Base-by-base conservation (phyloP, 768 basidiomycete species). In the Tulasnella sp. region DNA sequence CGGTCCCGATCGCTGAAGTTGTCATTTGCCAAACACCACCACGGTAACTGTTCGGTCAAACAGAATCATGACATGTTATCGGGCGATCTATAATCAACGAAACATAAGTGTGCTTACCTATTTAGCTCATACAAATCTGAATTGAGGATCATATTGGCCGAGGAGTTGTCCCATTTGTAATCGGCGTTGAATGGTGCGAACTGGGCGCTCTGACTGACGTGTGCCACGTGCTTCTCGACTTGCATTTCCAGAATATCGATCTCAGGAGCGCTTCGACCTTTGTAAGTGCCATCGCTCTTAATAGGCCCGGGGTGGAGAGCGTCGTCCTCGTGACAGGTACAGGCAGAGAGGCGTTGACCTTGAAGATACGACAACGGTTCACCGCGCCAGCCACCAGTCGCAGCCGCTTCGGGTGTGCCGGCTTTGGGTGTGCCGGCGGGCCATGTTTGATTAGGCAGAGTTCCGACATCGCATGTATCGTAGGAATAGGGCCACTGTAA, bases 381-480 rank as follows among this genome's bases (percentile, higher is more conserved):
- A 69, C 82, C 83, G 22, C 39, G 26, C 36, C 35, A 36, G 39
- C 63, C 63, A 16, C 52, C 62, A n/a, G 36, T 39, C 26, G 71
- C 37, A 35, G 59, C 63, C 22, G 59, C 71, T 1, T 37, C 36
- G 17, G 71, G 71, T 35, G 75, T 29, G 34, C 78, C 75, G 37
- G 78, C 74, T 34, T 75, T 75, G 4, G 94, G 93, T 17, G 67
- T 69, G 19, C 71, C 71, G 41, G 65, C 76, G 1, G 82, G 77
- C 76, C 91, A 89, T 11, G 92, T 82, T 79, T 98, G 95, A 79
- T 98, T 98, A 8, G 85, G 80, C n/a, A 86, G 83, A 0, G 95
- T 95, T 19, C 96, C 96, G n/a, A 95, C 83, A 78, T 98, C 95
- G 76, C 96, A 97, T 16, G 85, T 81, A 76, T 92, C 90, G 75